Evolutionary conservation across 345 rosid genomes (phyloP), one percentile per base, ranked within the genome.

Genomic region (Boechera stricta): DNA sequence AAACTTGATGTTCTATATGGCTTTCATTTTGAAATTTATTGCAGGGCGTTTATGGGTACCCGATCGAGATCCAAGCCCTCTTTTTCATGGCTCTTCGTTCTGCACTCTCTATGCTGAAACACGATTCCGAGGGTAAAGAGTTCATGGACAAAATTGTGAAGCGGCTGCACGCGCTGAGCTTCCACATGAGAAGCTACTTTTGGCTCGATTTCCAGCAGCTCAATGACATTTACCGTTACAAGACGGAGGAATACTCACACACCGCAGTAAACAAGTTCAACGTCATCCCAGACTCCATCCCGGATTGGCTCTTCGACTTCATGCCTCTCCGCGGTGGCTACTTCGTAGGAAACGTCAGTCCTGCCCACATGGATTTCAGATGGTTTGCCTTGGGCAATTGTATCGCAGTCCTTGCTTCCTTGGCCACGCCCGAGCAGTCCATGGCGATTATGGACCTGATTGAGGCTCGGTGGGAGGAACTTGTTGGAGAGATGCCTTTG

Each of bases 21-120:
- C 32, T 31, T 31, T 31, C 32, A 31, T 4, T 31, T 72, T 61
- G 39, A 38, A 29, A 38, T 75, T n/a, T 80, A 45, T 80, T 78
- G 52, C 84, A 91, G 97, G 94, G 92, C 31, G 71, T 91, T 63
- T 89, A 91, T 68, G 94, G 94, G 61, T 87, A 89, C 76, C 97
- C 94, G 16, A 89, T 91, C 1, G 97, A 91, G 77, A 91, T 89
- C 53, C 97, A 91, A 84, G 91, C 97, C 32, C 94, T 91, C 24
- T 91, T 91, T 73, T 87, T 86, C 74, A 87, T 91, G 97, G 90
- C 97, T 18, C 81, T 91, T 72, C 77, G 90, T 63, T 76, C 75
- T 51, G 90, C 97, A 55, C 79, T 77, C 67, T 73, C 88, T 11
- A 79, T 91, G 88, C 84, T 89, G 45, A 89, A 87, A 74, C 90